These are phyloP conservation scores for Exophiala mesophila DNA, from an alignment of 2,329 filamentous ascomycete species.

Conservation along the genomic window DNA sequence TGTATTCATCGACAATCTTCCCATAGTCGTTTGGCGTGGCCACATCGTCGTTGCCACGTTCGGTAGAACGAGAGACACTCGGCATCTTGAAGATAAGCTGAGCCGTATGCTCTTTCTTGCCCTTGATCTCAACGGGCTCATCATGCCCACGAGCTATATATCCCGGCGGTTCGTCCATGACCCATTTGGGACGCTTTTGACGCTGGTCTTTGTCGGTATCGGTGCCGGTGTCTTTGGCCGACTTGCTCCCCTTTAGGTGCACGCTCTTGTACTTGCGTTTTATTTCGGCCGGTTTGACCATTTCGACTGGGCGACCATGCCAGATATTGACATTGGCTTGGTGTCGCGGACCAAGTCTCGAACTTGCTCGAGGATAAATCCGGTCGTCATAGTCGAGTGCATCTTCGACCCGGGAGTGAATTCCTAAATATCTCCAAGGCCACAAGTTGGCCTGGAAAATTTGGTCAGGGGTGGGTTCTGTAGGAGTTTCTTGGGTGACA, in stretches of 20 bases:
- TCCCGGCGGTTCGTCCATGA: constrained; percentile 83
- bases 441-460: constrained; percentile 89
- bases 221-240: constrained; percentile 73
- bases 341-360: constrained; percentile 82
- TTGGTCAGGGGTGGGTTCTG: constrained; percentile 72
- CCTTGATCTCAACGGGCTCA: constrained; percentile 52
- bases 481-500: constrained; percentile 46
- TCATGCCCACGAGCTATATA: constrained; percentile 84
- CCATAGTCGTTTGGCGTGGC: constrained; percentile 39
- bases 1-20: constrained; percentile 68
- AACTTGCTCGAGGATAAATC: constrained; percentile 93
- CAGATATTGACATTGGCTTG: constrained; percentile 82
- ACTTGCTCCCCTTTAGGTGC: constrained; percentile 66
- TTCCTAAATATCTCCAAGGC: constrained; percentile 92
- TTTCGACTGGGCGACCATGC: constrained; percentile 81
- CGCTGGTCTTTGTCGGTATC: constrained; percentile 76
- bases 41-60: constrained; percentile 40
- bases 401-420: constrained; percentile 93
- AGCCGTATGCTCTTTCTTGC: constrained; percentile 70
- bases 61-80: constrained; percentile 44
- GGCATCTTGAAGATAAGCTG: constrained; percentile 75
- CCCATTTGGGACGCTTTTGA: constrained; percentile 83
- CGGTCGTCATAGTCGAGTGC: constrained; percentile 94
- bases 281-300: constrained; percentile 80
- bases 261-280: constrained; percentile 69